These are phyloP conservation scores for Quercus dentata DNA, from an alignment of 306 rosid genomes.

Conservation along the genomic window DNA sequence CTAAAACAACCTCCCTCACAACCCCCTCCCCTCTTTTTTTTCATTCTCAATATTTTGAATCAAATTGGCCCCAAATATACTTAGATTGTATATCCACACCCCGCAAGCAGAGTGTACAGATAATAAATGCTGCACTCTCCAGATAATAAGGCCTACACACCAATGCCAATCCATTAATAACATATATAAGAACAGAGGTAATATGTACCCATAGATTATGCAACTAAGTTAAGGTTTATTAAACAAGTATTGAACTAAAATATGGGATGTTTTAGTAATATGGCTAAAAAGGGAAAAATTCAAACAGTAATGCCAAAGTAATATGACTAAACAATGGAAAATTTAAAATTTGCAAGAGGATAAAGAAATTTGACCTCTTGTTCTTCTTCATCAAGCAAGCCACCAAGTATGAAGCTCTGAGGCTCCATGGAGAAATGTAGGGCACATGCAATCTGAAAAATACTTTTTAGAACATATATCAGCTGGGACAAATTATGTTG, in stretches of 20 bases:
- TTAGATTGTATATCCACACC: no score
- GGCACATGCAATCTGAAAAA: constrained; percentile 71
- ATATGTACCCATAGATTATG: not conserved
- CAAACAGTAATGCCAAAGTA: not conserved
- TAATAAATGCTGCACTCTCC: no score
- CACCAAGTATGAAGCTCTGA: constrained; percentile 55
- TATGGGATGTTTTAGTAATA: not conserved
- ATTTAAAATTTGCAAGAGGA: constrained; percentile 16
- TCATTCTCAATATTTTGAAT: no score
- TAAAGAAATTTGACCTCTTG: constrained; percentile 36
- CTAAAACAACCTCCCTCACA: no score
- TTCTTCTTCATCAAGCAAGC: constrained; percentile 47
- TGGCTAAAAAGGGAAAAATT: not conserved
- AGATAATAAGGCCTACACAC: no score
- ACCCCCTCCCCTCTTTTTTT: no score
- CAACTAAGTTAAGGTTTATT: not conserved
- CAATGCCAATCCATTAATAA: not conserved
- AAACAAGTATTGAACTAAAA: not conserved
- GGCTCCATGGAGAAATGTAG: constrained; percentile 85
- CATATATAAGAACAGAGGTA: not conserved
- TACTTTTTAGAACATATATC: constrained; percentile 17
- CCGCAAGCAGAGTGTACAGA: no score
- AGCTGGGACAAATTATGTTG: constrained; percentile 14
- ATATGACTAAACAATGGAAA: not conserved
- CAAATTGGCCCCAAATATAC: no score